Evolutionary conservation across 208 protist genomes (phyloP).

Genomic region (Herpetomonas samuelpessoai): DNA sequence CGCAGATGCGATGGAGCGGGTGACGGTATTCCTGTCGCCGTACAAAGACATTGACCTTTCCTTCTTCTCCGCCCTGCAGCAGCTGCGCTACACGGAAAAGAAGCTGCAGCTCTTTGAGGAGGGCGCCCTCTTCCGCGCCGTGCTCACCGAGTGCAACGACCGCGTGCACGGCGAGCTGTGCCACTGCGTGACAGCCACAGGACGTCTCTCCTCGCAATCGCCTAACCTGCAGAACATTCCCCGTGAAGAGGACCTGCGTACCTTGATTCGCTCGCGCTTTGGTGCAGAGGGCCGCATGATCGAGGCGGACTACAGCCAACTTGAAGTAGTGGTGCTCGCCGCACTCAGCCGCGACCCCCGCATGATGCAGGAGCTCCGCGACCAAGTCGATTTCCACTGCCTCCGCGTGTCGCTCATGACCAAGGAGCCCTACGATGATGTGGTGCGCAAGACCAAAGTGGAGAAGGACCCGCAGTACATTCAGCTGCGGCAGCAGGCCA

Average conservation of each 20-base stretch:
- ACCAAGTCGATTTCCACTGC: conserved; percentile 90
- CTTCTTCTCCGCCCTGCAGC: conserved; percentile 88
- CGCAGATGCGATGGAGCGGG: conserved; percentile 87
- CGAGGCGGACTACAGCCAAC: conserved; percentile 89
- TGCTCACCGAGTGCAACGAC: conserved; percentile 80
- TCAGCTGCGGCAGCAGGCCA: conserved; percentile 89
- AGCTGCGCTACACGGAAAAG: conserved; percentile 90
- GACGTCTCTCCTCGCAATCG: conserved; percentile 84
- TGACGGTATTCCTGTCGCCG: conserved; percentile 75
- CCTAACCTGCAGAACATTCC: conserved; percentile 92
- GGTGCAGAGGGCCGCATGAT: conserved; percentile 80
- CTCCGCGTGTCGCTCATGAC: conserved; percentile 87
- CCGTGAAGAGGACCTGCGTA: conserved; percentile 77
- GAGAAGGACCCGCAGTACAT: conserved; percentile 84
- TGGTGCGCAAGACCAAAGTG: conserved; percentile 81
- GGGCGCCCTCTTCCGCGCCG: conserved; percentile 83
- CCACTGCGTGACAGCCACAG: conserved; percentile 87
- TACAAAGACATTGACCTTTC: conserved; percentile 82
- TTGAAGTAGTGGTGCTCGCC: conserved; percentile 90
- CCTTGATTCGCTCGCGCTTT: conserved; percentile 83
- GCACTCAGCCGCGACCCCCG: conserved; percentile 77
- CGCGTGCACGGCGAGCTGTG: conserved; percentile 88
- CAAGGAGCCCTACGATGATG: conserved; percentile 87
- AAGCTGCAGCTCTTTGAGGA: conserved; percentile 91
- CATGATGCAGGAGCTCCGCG: conserved; percentile 86